phyloP scores from a whole-genome alignment of 129 eudicot genomes.

The Flaveria bidentis region DNA sequence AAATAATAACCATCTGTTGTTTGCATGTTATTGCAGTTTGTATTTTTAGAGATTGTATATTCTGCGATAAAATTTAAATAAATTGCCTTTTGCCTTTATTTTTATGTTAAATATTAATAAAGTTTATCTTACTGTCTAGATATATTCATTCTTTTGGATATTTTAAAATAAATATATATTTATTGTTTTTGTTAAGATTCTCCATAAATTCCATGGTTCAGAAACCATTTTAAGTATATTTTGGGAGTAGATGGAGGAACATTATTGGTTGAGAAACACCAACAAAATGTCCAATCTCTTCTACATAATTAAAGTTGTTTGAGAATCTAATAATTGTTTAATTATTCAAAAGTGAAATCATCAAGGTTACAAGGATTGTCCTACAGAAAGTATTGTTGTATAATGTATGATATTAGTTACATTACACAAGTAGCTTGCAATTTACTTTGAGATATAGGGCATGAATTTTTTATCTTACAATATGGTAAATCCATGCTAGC shows the following conservation, averaged over 20 bases:
- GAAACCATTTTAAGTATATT: neutral
- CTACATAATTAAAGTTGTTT: slow-evolving; percentile 35
- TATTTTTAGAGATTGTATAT: neutral
- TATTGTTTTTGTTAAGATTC: slow-evolving; percentile 18
- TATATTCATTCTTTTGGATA: neutral
- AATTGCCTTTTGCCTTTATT: neutral
- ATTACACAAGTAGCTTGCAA: no score
- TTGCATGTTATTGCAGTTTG: neutral
- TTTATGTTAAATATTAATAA: neutral
- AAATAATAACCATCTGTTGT: neutral
- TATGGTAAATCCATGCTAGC: neutral
- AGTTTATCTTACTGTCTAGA: neutral
- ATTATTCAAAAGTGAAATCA: slow-evolving; percentile 17
- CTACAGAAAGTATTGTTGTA: no score
- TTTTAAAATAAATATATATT: neutral
- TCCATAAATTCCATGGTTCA: neutral
- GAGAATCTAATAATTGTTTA: slow-evolving; percentile 23
- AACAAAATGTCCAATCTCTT: slow-evolving; percentile 30
- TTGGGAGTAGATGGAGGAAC: neutral
- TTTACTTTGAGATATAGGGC: neutral
- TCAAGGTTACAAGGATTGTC: slow-evolving; percentile 12
- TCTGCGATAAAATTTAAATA: neutral
- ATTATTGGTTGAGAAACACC: slow-evolving; percentile 29
- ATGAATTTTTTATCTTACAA: neutral
- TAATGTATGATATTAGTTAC: no score